These are phyloP conservation scores for Seminavis robusta DNA, from an alignment of 108 stramenopile genomes.

Conservation along the genomic window DNA sequence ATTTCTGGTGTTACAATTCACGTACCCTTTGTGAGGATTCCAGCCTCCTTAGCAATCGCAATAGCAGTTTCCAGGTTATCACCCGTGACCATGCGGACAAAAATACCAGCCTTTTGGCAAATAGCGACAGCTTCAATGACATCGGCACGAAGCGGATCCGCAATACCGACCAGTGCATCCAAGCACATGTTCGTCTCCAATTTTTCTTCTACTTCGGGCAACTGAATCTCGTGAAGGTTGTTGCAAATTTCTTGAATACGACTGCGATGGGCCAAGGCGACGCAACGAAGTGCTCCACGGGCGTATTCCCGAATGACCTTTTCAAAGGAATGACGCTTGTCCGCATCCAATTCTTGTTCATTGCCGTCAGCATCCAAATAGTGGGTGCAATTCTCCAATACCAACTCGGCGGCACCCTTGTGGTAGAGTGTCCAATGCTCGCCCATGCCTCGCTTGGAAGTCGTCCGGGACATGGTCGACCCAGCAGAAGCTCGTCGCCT, in stretches of 20 bases:
- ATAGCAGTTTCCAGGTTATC: constrained; percentile 92
- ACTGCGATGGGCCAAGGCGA: constrained; percentile 53
- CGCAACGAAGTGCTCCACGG: constrained; percentile 57
- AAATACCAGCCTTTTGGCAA: constrained; percentile 91
- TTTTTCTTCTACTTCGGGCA: constrained; percentile 40
- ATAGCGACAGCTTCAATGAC: constrained; percentile 88
- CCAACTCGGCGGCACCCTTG: constrained; percentile 72
- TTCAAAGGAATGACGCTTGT: constrained; percentile 45
- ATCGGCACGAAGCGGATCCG: constrained; percentile 81
- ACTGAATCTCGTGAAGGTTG: constrained; percentile 20
- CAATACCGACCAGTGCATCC: constrained; percentile 88
- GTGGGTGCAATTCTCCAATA: constrained; percentile 49
- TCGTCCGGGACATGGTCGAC: too few relatives aligned
- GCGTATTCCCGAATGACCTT: constrained; percentile 47
- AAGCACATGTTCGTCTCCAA: constrained; percentile 63
- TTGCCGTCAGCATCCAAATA: constrained; percentile 57
- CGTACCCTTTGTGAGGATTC: constrained; percentile 73
- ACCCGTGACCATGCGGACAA: constrained; percentile 97
- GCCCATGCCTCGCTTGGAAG: not conserved
- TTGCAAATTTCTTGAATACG: constrained; percentile 33
- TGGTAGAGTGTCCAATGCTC: constrained; percentile 54
- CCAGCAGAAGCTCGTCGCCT: not conserved
- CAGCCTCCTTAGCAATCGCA: constrained; percentile 92
- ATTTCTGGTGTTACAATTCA: not conserved
- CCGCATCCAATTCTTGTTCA: constrained; percentile 42